Conservation (phyloP, 2,329 filamentous ascomycete genomes). For the Aspergillus carbonarius region DNA sequence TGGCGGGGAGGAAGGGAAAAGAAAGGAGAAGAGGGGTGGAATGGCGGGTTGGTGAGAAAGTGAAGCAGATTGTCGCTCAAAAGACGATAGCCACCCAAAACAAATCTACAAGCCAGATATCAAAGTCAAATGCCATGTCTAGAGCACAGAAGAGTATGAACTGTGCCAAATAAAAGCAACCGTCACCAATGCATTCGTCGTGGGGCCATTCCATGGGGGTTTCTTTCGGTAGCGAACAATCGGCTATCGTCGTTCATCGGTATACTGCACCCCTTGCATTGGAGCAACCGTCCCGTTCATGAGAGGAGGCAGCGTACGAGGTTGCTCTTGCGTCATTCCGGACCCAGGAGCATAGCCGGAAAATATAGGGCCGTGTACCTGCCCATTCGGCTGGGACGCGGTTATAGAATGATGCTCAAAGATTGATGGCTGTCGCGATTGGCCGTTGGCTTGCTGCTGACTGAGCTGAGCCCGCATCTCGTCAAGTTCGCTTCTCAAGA, state of each 20-base stretch:
- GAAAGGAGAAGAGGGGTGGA: not conserved
- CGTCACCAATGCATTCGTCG: constrained; percentile 4
- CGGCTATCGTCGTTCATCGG: constrained; percentile 46
- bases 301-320: constrained; percentile 48
- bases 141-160: not conserved
- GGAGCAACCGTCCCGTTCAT: constrained; percentile 45
- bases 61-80: constrained; percentile 9
- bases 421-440: constrained; percentile 31
- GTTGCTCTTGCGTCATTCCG: constrained; percentile 40
- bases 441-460: constrained; percentile 35
- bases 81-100: constrained; percentile 20
- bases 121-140: constrained; percentile 8
- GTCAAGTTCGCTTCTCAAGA: constrained; percentile 38
- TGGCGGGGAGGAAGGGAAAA: not conserved
- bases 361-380: constrained; percentile 31
- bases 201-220: not conserved
- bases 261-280: constrained; percentile 54
- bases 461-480: constrained; percentile 42
- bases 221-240: not conserved
- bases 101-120: constrained; percentile 20
- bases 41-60: not conserved
- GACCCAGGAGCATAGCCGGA: constrained; percentile 29
- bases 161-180: not conserved
- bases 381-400: constrained; percentile 34
- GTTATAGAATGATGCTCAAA: constrained; percentile 39